Base-by-base conservation (phyloP, 805 yeast species). In the Tetrapisispora fleetii region DNA sequence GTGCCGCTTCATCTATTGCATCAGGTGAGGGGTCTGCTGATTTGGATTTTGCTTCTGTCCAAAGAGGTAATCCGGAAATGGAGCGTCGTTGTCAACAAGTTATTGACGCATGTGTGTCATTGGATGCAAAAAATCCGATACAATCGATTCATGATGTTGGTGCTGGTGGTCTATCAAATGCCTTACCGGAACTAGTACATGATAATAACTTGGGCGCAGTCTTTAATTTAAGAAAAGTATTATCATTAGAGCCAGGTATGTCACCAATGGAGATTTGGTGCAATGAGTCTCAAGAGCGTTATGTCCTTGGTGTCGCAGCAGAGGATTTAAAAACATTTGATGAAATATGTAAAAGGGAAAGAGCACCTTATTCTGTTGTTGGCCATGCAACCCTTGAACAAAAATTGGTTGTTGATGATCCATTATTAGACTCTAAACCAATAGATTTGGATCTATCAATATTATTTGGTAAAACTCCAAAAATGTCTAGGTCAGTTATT, bases 251-350 rank as follows among this genome's bases (percentile, higher is more conserved):
- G 68, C 95, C 96, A 44, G 95, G 97, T 50, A 88, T 93, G 97
- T 91, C 98, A 5, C 98, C 99, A 48, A 87, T 93, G 95, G 99
- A 93, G 73, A 88, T 93, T 54, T 93, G 99, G 99, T 93, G 99
- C 78, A 91, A 95, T 60, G 99, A 93, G 71, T 93, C 98, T 2
- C 99, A 93, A 72, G 99, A 93, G 69, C 82, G 99, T 68, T 93
- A 90, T 60, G 99, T 93, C 22, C 69, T 93, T 58, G 98, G 96
- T 55, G 95, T 93, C 53, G 77, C 88, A 16, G 86, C 86, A 48
- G 81, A 79, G 52, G 85, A 89, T 63, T 69, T 91, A 50, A 78
- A 78, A 7, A 57, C 72, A 21, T 93, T 93, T 70, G 78, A 79
- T 61, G 77, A 75, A 48, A 83, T 93, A 48, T 93, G 98, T 75